A percentile compares a stretch with the other conserved stretches of the same genome.
Evolutionary conservation across 2,329 filamentous ascomycete species (phyloP).

Genomic region (Colletotrichum australisinense): DNA sequence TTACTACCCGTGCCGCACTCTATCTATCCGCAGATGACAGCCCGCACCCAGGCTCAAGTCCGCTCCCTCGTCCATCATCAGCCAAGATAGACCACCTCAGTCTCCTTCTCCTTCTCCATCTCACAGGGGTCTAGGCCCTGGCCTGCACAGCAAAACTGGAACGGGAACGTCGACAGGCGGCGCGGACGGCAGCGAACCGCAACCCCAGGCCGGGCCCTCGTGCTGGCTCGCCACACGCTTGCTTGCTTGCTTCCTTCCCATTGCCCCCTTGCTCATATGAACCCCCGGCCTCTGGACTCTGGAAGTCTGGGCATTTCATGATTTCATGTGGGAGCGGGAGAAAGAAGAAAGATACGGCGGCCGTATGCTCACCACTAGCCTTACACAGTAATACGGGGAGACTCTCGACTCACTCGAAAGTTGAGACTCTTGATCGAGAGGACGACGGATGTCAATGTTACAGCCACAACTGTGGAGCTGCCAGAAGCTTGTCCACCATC

Average conservation of each 20-base stretch:
- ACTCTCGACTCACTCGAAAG: no score
- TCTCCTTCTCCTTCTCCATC: neutral
- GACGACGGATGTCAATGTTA: constrained; percentile 13
- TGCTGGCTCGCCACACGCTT: neutral
- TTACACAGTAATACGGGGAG: neutral
- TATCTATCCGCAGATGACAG: neutral
- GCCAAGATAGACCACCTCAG: neutral
- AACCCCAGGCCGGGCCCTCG: neutral
- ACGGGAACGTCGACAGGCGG: neutral
- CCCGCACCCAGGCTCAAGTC: neutral
- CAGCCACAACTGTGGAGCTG: constrained; percentile 20
- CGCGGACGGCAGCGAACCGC: neutral
- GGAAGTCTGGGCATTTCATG: neutral
- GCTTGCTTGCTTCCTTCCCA: neutral
- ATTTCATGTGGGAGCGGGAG: neutral
- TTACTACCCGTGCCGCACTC: neutral
- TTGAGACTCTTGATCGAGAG: neutral
- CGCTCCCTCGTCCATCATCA: neutral
- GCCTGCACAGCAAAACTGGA: neutral
- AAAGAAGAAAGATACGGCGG: neutral
- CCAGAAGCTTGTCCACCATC: constrained; percentile 18
- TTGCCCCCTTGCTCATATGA: neutral
- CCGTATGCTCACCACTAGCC: neutral
- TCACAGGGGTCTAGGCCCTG: neutral
- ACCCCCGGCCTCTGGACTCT: neutral